Evolutionary conservation across 176 grass and related monocot species (phyloP).

Genomic region (Tillandsia leiboldiana): DNA sequence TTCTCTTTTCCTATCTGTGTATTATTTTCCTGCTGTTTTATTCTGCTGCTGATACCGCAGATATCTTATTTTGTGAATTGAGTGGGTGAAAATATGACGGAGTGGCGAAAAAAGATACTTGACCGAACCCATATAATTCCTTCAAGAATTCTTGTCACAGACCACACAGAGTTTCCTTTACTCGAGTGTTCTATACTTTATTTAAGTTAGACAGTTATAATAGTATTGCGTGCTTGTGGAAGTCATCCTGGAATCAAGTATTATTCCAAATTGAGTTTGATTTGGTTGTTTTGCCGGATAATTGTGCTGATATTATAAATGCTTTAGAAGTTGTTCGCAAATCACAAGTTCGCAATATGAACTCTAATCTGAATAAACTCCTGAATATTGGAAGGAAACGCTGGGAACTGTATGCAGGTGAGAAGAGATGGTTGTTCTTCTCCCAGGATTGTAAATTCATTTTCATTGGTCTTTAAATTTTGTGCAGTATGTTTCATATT

Average conservation of each 20-base stretch:
- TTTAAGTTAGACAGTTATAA: not conserved
- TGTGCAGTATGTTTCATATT: too few relatives aligned
- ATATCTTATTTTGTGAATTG: not conserved
- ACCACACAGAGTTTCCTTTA: not conserved
- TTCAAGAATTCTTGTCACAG: too few relatives aligned
- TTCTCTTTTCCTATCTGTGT: not conserved
- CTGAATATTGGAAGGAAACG: too few relatives aligned
- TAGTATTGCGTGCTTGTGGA: not conserved
- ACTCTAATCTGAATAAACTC: too few relatives aligned
- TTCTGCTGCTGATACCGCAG: too few relatives aligned
- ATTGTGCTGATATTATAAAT: not conserved
- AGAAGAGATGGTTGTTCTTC: too few relatives aligned
- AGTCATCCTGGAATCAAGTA: not conserved
- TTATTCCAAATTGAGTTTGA: not conserved
- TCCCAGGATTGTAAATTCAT: too few relatives aligned
- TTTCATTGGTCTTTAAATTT: too few relatives aligned
- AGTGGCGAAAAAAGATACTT: not conserved
- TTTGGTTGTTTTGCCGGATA: not conserved
- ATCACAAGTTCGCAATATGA: too few relatives aligned
- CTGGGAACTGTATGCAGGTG: too few relatives aligned
- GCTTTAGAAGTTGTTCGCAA: not conserved
- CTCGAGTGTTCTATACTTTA: not conserved
- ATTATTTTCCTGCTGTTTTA: not conserved
- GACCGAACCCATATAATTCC: too few relatives aligned
- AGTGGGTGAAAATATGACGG: constrained; percentile 1